These are phyloP conservation scores for Termitomyces sp. DNA, from an alignment of 1,284 basidiomycete species.

Conservation along the genomic window DNA sequence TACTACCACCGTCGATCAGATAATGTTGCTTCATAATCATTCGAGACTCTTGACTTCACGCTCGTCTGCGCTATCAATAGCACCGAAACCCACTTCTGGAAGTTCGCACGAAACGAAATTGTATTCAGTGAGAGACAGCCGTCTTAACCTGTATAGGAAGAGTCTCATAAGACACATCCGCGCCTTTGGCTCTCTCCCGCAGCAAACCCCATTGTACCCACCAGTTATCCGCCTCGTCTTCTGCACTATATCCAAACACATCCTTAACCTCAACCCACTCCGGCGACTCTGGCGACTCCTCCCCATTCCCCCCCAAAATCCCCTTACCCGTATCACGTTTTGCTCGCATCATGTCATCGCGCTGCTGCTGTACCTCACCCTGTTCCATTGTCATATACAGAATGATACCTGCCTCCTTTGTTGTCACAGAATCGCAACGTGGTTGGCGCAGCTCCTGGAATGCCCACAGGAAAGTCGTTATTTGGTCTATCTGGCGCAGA, in stretches of 20 bases:
- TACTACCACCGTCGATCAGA: neutral
- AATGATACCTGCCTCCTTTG: conserved; percentile 34
- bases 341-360: conserved; percentile 39
- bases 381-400: conserved; percentile 35
- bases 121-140: neutral
- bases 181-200: conserved; percentile 13
- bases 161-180: conserved; percentile 9
- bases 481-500: conserved; percentile 44
- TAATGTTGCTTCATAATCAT: too few relatives aligned
- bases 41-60: too few relatives aligned
- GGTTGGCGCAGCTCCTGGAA: conserved; percentile 46
- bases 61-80: neutral
- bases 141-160: conserved; percentile 2
- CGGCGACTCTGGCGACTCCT: conserved; percentile 18
- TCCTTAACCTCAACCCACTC: conserved; percentile 37
- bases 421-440: conserved; percentile 32
- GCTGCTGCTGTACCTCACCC: conserved; percentile 32
- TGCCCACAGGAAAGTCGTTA: conserved; percentile 44
- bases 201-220: conserved; percentile 19
- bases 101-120: neutral
- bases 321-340: conserved; percentile 32
- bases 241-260: conserved; percentile 17
- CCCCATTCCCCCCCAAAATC: conserved; percentile 23
- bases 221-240: conserved; percentile 21
- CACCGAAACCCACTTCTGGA: neutral